Base-by-base conservation (phyloP, 352 stramenopile genomes). In the Globisporangium middletonii region DNA sequence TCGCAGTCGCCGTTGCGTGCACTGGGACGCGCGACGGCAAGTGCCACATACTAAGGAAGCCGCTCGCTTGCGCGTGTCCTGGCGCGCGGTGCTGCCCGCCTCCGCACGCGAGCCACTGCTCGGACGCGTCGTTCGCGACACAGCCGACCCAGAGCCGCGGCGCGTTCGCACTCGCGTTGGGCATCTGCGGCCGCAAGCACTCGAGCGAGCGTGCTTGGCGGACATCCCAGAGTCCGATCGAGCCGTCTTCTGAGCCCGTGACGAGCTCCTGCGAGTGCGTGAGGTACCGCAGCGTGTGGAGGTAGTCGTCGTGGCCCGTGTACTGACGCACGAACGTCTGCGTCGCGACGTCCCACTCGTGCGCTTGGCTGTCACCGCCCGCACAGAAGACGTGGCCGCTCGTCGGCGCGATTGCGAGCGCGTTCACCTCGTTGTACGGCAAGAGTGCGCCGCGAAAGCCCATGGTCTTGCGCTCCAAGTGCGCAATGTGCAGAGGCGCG, bases 1-100 rank as follows among this genome's bases (percentile, higher is more conserved):
- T 69, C 12, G 69, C 58, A 28, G 79, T 86, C 49, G 71, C 65
- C 8, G 79, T 89, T 46, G 72, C 80, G 46, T 89, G 79, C 43
- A 92, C 69, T 0, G 79, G 77, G 19, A 89, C 77, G 38, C 79
- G 79, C 16, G 82, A 89, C 19, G 82, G 82, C 53, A 92, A 56
- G 55, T 92, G 79, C 82, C 82, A 92, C 75, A 92, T 85, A 47
- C 79, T 69, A 6, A 89, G 41, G 59, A 89, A 92, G 0, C 82
- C 82, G 28, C 45, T 23, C 42, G 45, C 37, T 55, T 68, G 30
- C 53, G 55, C 59, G 51, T 64, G 55, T 46, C 68, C 63, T 41
- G 63, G 47, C 27, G 62, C 47, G n/a, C 63, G 64, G 35, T 73
- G 75, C 28, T 68, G 76, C 42, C 78, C 69, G 42, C 81, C 81